These are phyloP conservation scores for Xylaria sp. DNA, from an alignment of 2,329 filamentous ascomycete species.

Conservation along the genomic window DNA sequence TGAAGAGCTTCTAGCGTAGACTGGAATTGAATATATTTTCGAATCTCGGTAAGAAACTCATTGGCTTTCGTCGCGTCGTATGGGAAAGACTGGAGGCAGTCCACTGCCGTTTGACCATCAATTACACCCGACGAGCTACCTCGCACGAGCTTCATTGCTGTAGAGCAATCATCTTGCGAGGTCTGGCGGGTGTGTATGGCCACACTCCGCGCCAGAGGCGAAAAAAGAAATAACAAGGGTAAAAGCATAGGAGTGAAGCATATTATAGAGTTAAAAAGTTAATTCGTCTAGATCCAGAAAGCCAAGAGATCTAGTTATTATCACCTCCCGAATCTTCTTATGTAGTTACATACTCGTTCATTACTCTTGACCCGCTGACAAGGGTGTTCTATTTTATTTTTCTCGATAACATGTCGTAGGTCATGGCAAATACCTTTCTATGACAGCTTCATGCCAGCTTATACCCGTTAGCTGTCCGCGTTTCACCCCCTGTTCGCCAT, in stretches of 20 bases:
- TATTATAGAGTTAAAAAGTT: neutral
- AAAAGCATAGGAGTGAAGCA: constrained; percentile 3
- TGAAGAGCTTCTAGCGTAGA: constrained; percentile 27
- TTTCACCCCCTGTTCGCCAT: neutral
- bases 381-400: neutral
- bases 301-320: too few relatives aligned
- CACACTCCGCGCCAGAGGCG: constrained; percentile 12
- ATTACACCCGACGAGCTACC: constrained; percentile 11
- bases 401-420: neutral
- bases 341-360: neutral
- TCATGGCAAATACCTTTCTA: neutral
- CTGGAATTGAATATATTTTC: constrained; percentile 29
- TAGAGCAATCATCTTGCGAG: constrained; percentile 13
- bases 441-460: neutral
- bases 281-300: neutral
- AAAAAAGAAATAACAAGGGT: constrained; percentile 2
- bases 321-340: neutral
- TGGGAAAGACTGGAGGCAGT: constrained; percentile 22
- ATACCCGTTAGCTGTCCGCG: neutral
- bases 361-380: neutral
- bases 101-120: constrained; percentile 18
- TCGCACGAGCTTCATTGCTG: constrained; percentile 11
- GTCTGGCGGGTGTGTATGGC: neutral
- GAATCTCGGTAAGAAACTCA: constrained; percentile 23
- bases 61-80: constrained; percentile 3